Evolutionary conservation across 2,329 filamentous ascomycete genomes (phyloP).

Genomic region (Metarhizium guizhouense): DNA sequence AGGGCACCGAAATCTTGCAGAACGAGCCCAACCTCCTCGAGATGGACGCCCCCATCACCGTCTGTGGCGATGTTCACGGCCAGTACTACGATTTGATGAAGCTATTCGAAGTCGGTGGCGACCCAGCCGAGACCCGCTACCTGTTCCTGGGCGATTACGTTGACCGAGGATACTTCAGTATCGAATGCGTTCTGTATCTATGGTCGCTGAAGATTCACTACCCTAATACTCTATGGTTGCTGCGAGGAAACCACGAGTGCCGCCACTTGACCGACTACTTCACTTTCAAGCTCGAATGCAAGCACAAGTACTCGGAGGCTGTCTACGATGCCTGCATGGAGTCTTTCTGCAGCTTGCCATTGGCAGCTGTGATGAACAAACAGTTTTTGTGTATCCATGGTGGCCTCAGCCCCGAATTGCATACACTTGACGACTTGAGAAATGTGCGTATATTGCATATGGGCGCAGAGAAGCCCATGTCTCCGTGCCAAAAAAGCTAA

Average conservation of each 20-base stretch:
- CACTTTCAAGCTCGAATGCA: slow-evolving; percentile 99
- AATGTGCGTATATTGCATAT: slow-evolving; percentile 44
- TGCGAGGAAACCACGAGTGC: slow-evolving; percentile 97
- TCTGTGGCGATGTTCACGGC: slow-evolving; percentile 96
- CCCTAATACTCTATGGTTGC: slow-evolving; percentile 90
- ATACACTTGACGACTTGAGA: slow-evolving; percentile 91
- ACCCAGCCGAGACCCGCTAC: slow-evolving; percentile 92
- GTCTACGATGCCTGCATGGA: slow-evolving; percentile 98
- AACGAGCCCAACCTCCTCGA: slow-evolving; percentile 92
- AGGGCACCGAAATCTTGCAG: slow-evolving; percentile 78
- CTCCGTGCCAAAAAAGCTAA: background rate
- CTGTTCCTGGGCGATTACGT: slow-evolving; percentile 97
- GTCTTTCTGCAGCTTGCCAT: slow-evolving; percentile 86
- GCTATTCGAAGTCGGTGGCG: slow-evolving; percentile 94
- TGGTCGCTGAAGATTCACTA: slow-evolving; percentile 99
- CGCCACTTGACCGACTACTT: slow-evolving; percentile 99
- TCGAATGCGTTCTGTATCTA: slow-evolving; percentile 96
- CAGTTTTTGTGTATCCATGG: slow-evolving; percentile 98
- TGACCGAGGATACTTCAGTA: slow-evolving; percentile 96
- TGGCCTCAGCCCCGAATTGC: slow-evolving; percentile 88
- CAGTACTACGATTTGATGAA: slow-evolving; percentile 99
- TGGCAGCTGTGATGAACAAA: slow-evolving; percentile 99
- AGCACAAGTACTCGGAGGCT: slow-evolving; percentile 96
- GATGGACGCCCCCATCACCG: slow-evolving; percentile 98
- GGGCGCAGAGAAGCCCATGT: background rate